These are phyloP conservation scores for Byssothecium circinans DNA, from an alignment of 2,329 filamentous ascomycete species.

Conservation along the genomic window DNA sequence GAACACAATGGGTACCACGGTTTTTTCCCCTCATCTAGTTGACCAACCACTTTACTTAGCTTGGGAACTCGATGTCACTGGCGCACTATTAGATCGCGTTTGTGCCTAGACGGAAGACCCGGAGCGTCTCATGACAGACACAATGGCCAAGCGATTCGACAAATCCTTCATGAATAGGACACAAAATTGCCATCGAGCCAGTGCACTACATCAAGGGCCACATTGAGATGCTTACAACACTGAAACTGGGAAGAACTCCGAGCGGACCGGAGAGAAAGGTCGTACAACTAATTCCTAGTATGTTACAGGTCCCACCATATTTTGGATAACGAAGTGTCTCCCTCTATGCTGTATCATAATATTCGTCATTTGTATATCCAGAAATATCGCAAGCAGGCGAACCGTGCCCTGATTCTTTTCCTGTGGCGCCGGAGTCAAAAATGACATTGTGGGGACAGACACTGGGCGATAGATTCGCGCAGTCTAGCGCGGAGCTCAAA, in stretches of 20 bases:
- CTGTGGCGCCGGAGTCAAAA: background rate
- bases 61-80: too few relatives aligned
- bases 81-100: too few relatives aligned
- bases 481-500: background rate
- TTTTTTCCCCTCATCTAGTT: too few relatives aligned
- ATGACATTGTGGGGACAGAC: background rate
- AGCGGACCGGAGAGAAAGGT: slow-evolving; percentile 2
- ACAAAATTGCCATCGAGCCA: background rate
- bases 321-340: slow-evolving; percentile 1
- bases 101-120: too few relatives aligned
- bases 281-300: background rate
- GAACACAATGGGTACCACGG: too few relatives aligned
- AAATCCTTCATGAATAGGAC: background rate
- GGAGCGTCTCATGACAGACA: too few relatives aligned
- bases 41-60: too few relatives aligned
- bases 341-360: background rate
- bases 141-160: too few relatives aligned
- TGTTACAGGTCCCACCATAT: background rate
- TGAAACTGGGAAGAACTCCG: background rate
- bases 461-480: too few relatives aligned
- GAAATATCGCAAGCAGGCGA: background rate
- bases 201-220: slow-evolving; percentile 1
- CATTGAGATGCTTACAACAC: slow-evolving; percentile 1
- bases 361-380: background rate
- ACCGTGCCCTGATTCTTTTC: background rate